Evolutionary conservation across 805 yeast species (phyloP).

Genomic region (Lipomyces sp.): DNA sequence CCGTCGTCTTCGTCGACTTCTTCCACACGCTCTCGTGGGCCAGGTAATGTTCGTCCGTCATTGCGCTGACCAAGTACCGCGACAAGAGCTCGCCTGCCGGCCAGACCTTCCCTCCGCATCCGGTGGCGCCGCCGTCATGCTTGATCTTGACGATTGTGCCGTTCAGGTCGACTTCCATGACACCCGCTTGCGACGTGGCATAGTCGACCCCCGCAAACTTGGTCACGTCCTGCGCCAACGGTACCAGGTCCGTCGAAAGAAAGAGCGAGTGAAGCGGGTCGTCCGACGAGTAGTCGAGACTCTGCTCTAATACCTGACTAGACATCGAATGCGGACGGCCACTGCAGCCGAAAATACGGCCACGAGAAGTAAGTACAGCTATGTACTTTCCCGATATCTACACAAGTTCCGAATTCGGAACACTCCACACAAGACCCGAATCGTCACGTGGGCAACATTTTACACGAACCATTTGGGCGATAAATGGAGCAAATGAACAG

Average conservation of each 20-base stretch:
- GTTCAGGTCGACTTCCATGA: slow-evolving; percentile 13
- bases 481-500: no score
- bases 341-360: no score
- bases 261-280: slow-evolving; percentile 1
- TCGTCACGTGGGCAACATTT: no score
- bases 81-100: slow-evolving; percentile 57
- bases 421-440: no score
- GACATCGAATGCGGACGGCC: no score
- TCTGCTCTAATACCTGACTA: no score
- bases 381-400: no score
- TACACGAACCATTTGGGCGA: no score
- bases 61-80: slow-evolving; percentile 42
- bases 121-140: slow-evolving; percentile 58
- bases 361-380: no score
- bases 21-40: slow-evolving; percentile 21
- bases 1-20: not conserved
- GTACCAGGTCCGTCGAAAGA: slow-evolving; percentile 12
- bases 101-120: slow-evolving; percentile 66
- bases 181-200: slow-evolving; percentile 17
- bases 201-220: slow-evolving; percentile 24
- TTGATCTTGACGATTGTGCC: slow-evolving; percentile 37
- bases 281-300: no score
- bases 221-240: slow-evolving; percentile 10
- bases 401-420: no score
- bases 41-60: slow-evolving; percentile 3